These are phyloP conservation scores for Spongiforma sp. DNA, from an alignment of 1,284 basidiomycete species.

Conservation along the genomic window DNA sequence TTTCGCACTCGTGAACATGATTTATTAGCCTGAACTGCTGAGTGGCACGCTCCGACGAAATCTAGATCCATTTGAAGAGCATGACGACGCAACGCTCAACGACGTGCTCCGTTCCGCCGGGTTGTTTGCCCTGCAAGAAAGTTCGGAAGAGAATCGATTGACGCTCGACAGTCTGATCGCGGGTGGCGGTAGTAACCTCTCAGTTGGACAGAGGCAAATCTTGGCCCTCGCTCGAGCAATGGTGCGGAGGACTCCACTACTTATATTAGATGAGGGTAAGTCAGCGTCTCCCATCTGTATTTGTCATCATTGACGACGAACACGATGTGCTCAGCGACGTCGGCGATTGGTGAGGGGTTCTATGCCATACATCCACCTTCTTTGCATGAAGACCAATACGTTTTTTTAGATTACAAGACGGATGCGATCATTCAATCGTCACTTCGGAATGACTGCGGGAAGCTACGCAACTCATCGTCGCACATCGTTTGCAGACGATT, in stretches of 20 bases:
- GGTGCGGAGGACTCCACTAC: constrained; percentile 33
- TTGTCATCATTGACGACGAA: not conserved
- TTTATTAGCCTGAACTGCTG: constrained; percentile 3
- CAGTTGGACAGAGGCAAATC: constrained; percentile 76
- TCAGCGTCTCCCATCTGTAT: not conserved
- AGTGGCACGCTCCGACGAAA: constrained; percentile 62
- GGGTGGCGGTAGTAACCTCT: constrained; percentile 67
- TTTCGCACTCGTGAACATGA: not conserved
- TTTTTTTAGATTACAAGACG: constrained; percentile 29
- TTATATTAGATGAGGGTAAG: constrained; percentile 42
- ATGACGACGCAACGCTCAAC: constrained; percentile 69
- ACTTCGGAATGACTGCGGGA: constrained; percentile 48
- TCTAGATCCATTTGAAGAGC: constrained; percentile 74
- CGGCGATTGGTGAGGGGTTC: constrained; percentile 33
- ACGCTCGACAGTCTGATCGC: constrained; percentile 48
- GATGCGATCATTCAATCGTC: constrained; percentile 37
- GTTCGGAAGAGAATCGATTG: constrained; percentile 46
- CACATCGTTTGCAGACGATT: constrained; percentile 73
- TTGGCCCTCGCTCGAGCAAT: constrained; percentile 49
- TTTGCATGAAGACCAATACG: not conserved
- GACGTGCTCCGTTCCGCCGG: constrained; percentile 60
- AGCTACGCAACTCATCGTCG: constrained; percentile 68
- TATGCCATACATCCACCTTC: too few species aligned
- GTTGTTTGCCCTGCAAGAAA: constrained; percentile 55
- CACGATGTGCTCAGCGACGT: constrained; percentile 36